Evolutionary conservation across 306 rosid genomes (phyloP), one percentile per base, ranked within the genome.

Genomic region (Gastrolobium bilobum): DNA sequence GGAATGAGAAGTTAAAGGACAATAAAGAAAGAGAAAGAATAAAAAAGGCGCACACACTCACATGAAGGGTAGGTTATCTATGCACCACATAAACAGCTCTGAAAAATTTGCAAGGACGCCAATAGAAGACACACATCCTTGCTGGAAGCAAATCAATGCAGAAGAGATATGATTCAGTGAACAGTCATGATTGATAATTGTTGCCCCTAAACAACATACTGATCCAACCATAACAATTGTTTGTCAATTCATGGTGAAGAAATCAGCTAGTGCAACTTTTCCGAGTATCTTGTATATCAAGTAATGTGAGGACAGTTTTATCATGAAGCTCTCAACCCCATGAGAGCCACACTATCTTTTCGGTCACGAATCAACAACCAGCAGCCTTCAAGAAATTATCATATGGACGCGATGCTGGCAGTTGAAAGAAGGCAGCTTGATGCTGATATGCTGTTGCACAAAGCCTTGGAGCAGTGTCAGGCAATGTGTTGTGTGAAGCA

Each of bases 341-440:
- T 37, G 65, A 46, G 42, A 54, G 53, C 50, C 69, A 46, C 62
- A 46, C 62, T 76, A 46, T 58, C 63, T 35, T 33, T 52, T 53
- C 65, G 9, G n/a, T 50, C 77, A 13, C 5, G 67, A 81, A 84
- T 89, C 73, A 93, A 67, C 98, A 93, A 37, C 94, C 94, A 11
- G 92, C 93, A 4, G 97, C 98, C 87, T 90, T 93, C 77, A 91
- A 68, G 79, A 93, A 89, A 84, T 87, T 88, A 79, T 93, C 97
- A 70, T 91, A 91, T 1, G 98, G 98, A 76, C 89, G 88, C 7
- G 97, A 79, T 37, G 87, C 84, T 54, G 93, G 98, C 48, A 93
- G 81, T 81, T 87, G 92, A 69, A 93, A 91, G 82, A 82, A 80
- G 82, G 80, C 79, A 43, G 90, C 53, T 73, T 84, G 82, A 7